Conservation (phyloP, 345 rosid species). For the Microcos paniculata region DNA sequence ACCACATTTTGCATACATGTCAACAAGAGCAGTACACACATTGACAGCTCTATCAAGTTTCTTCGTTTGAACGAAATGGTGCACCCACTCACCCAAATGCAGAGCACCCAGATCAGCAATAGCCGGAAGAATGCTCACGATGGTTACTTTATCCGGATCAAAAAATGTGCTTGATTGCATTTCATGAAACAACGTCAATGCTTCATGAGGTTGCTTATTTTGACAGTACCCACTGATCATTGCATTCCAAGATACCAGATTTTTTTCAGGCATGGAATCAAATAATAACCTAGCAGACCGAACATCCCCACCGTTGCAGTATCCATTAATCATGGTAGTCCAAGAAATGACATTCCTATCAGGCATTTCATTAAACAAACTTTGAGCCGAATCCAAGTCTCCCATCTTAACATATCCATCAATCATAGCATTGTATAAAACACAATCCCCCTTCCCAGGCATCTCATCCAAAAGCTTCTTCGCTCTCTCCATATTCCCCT, state of each 20-base stretch:
- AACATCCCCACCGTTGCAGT: constrained; percentile 49
- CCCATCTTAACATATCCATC: constrained; percentile 69
- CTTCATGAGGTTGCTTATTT: constrained; percentile 63
- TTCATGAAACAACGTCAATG: constrained; percentile 56
- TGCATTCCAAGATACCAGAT: constrained; percentile 70
- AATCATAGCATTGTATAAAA: constrained; percentile 56
- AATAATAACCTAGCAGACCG: constrained; percentile 53
- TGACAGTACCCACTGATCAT: constrained; percentile 75
- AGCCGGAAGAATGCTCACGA: constrained; percentile 71
- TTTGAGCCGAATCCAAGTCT: constrained; percentile 52
- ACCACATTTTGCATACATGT: constrained; percentile 85
- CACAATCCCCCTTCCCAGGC: constrained; percentile 52
- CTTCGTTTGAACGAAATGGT: constrained; percentile 44
- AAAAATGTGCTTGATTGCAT: constrained; percentile 50
- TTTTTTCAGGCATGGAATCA: constrained; percentile 70
- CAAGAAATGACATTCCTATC: constrained; percentile 64
- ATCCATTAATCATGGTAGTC: constrained; percentile 76
- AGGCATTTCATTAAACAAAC: constrained; percentile 57
- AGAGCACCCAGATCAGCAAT: constrained; percentile 74
- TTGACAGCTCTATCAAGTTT: constrained; percentile 50
- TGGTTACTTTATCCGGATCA: constrained; percentile 68
- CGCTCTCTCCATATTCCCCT: constrained; percentile 49
- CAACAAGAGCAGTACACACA: constrained; percentile 66
- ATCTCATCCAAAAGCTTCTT: constrained; percentile 50
- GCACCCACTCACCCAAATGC: constrained; percentile 65